These are phyloP conservation scores for Lasiosphaeria ovina DNA, from an alignment of 495 filamentous ascomycete species.

Conservation along the genomic window DNA sequence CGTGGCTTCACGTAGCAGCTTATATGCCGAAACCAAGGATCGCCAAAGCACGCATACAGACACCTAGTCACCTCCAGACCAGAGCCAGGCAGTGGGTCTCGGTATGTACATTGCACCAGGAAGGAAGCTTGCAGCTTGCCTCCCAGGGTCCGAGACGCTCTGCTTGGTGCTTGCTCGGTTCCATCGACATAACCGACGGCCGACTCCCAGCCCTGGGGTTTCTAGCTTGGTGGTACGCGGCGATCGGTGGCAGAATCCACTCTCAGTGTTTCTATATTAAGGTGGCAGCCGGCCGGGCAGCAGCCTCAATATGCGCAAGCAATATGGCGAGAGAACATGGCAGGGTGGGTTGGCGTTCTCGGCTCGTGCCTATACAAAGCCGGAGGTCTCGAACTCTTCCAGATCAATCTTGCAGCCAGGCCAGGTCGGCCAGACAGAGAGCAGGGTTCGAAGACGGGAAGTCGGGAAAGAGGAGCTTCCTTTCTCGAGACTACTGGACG, in stretches of 20 bases:
- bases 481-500: background rate
- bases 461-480: background rate
- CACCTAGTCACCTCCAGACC: background rate
- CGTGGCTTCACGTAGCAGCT: constrained; percentile 24
- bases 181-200: constrained; percentile 5
- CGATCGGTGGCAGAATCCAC: constrained; percentile 16
- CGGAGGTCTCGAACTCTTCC: constrained; percentile 22
- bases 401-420: constrained; percentile 14
- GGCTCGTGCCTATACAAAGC: constrained; percentile 22
- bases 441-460: background rate
- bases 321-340: constrained; percentile 20
- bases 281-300: constrained; percentile 16
- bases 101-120: background rate
- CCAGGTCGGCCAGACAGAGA: constrained; percentile 1
- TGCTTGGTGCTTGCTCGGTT: constrained; percentile 13
- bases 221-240: constrained; percentile 16
- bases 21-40: constrained; percentile 24
- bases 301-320: constrained; percentile 26
- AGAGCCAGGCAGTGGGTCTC: background rate
- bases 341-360: constrained; percentile 22
- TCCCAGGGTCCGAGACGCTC: background rate
- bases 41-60: background rate
- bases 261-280: constrained; percentile 26
- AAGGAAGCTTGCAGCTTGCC: constrained; percentile 3
- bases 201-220: constrained; percentile 15